Percentiles rank a stretch among this genome's conserved stretches.
Conservation (phyloP, 73 alveolate species). For the Uronychia binucleata region DNA sequence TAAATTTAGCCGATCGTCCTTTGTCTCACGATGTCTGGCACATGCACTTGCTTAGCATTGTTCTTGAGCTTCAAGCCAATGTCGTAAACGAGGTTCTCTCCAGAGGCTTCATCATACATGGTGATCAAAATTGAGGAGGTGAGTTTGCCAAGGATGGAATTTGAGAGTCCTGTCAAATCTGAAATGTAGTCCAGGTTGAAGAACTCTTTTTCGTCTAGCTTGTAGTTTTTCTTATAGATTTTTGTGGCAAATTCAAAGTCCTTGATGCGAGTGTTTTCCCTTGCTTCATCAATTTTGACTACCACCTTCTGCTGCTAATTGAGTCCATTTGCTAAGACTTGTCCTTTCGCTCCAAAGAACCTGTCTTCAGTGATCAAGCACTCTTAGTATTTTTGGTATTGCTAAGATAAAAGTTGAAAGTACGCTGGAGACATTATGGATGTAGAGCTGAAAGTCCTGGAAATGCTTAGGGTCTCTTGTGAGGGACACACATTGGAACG, state of each 20-base stretch:
- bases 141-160: constrained; percentile 22
- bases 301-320: background rate
- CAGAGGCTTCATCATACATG: constrained; percentile 5
- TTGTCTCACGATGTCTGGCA: constrained; percentile 36
- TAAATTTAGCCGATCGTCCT: constrained; percentile 9
- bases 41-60: constrained; percentile 47
- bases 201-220: background rate
- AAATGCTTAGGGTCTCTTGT: constrained; percentile 8
- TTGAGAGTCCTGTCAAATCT: background rate
- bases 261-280: constrained; percentile 33
- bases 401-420: background rate
- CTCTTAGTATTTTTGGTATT: too few relatives aligned
- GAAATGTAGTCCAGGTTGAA: constrained; percentile 16
- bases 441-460: background rate
- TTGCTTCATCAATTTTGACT: background rate
- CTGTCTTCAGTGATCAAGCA: constrained; percentile 7
- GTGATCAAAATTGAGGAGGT: constrained; percentile 41
- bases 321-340: background rate
- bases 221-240: background rate
- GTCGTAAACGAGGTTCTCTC: constrained; percentile 39
- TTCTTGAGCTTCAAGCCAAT: constrained; percentile 57
- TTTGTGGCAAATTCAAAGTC: constrained; percentile 52
- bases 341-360: constrained; percentile 4
- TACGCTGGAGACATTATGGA: background rate
- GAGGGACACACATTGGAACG: background rate